phyloP scores from a whole-genome alignment of 352 stramenopile species.

The Pythium biforme region DNA sequence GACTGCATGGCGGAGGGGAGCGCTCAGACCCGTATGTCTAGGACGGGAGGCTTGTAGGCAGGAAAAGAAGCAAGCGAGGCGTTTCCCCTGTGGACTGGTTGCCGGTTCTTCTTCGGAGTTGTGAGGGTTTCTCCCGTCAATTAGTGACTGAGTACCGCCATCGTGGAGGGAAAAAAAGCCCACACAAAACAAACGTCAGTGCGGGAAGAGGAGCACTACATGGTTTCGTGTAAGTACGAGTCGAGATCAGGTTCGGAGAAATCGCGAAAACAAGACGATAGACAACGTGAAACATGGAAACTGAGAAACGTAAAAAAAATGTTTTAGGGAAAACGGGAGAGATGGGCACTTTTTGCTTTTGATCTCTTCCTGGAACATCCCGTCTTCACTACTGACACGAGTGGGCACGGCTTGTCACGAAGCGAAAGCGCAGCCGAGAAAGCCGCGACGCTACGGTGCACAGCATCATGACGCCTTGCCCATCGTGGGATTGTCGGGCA shows the following conservation, averaged over 20 bases:
- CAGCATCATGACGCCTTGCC: too few relatives aligned
- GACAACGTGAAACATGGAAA: background rate
- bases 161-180: constrained; percentile 4
- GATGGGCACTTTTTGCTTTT: background rate
- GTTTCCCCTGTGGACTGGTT: too few relatives aligned
- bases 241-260: background rate
- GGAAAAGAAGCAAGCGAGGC: background rate
- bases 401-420: too few relatives aligned
- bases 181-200: constrained; percentile 10
- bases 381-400: too few relatives aligned
- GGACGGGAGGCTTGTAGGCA: background rate
- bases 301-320: constrained; percentile 1
- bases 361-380: too few relatives aligned
- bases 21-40: too few relatives aligned
- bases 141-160: constrained; percentile 1
- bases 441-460: too few relatives aligned
- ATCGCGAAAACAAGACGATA: background rate
- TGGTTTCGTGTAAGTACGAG: constrained; percentile 7
- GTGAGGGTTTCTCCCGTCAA: background rate
- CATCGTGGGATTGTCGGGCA: too few relatives aligned
- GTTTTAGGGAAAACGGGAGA: too few relatives aligned
- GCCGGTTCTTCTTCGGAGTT: too few relatives aligned
- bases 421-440: too few relatives aligned
- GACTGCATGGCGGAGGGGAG: constrained; percentile 1
- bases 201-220: background rate